Base-by-base conservation (phyloP, 768 basidiomycete genomes). In the Xerocomellus amylosporus region DNA sequence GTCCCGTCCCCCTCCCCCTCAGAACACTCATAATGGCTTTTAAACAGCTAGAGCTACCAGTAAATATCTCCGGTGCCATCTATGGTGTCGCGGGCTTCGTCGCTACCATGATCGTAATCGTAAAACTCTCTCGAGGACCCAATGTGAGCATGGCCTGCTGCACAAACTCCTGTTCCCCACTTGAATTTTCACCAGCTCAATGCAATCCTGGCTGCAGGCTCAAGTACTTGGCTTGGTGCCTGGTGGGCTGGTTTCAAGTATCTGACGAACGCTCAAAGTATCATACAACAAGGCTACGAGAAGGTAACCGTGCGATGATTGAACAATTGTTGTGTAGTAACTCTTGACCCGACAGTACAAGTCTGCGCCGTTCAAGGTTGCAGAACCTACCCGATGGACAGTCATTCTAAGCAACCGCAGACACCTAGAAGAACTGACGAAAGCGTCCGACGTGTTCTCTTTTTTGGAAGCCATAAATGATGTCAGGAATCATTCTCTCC, bases 321-420 rank as follows among this genome's bases (percentile, higher is more conserved):
- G 4, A 9, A 22, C 26, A 5, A 15, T 15, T 7, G 20, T 13
- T 5, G 20, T 20, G 30, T 33, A 14, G 14, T 46, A 9, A 33
- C 19, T 8, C 13, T 14, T 20, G 13, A 8, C n/a, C 9, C 31
- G 15, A 4, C 13, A 53, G 52, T 20, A 47, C 39, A 41, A 65
- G 24, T 54, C 48, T 8, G 48, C 53, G 2, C 52, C 68, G 6
- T 77, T 75, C 61, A 75, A 69, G 42, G 55, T 74, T 5, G 54
- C 72, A 0, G 53, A 57, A 2, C 26, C 60, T 4, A 24, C 34
- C 9, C 61, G 62, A 17, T 82, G 80, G 81, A 50, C 65, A 0
- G 71, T 81, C 33, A 39, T 83, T 17, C 44, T 76, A 1, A 63
- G 62, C 17, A 66, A 64, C 7, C 62, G 56, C 0, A 49, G 64